Percentiles rank a stretch among this genome's conserved stretches.
Evolutionary conservation across 441 rosid genomes (phyloP).

Genomic region (Gossypium schwendimanii): DNA sequence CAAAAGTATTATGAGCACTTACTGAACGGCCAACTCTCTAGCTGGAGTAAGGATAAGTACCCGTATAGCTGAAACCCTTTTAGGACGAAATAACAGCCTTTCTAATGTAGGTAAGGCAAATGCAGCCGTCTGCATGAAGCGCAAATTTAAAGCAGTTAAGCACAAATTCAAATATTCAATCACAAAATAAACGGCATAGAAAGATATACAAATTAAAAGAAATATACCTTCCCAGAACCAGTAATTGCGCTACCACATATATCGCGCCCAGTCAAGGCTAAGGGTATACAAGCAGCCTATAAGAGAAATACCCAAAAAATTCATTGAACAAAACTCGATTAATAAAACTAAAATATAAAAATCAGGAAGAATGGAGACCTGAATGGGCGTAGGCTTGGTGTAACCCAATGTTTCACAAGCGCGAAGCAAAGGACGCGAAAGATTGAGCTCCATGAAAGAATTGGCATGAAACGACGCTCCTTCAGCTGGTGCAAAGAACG

Average conservation of each 20-base stretch:
- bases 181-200: not conserved
- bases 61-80: conserved; percentile 66
- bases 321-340: not conserved
- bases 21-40: conserved; percentile 90
- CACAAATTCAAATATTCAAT: not conserved
- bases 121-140: conserved; percentile 65
- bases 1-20: conserved; percentile 22
- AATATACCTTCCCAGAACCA: conserved; percentile 86
- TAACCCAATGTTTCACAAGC: conserved; percentile 89
- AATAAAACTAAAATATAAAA: not conserved
- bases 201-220: not conserved
- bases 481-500: conserved; percentile 60
- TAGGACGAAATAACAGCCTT: conserved; percentile 80
- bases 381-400: conserved; percentile 86
- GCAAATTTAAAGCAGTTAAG: not conserved
- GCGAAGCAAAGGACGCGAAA: conserved; percentile 85
- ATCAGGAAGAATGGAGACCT: conserved; percentile 36
- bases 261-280: conserved; percentile 82
- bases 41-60: conserved; percentile 94
- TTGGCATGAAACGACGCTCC: conserved; percentile 78
- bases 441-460: conserved; percentile 81
- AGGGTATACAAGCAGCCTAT: conserved; percentile 86
- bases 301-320: conserved; percentile 9
- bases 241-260: conserved; percentile 95
- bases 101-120: conserved; percentile 81